Conservation (phyloP, 345 rosid genomes). For the Melastoma malabathricum region DNA sequence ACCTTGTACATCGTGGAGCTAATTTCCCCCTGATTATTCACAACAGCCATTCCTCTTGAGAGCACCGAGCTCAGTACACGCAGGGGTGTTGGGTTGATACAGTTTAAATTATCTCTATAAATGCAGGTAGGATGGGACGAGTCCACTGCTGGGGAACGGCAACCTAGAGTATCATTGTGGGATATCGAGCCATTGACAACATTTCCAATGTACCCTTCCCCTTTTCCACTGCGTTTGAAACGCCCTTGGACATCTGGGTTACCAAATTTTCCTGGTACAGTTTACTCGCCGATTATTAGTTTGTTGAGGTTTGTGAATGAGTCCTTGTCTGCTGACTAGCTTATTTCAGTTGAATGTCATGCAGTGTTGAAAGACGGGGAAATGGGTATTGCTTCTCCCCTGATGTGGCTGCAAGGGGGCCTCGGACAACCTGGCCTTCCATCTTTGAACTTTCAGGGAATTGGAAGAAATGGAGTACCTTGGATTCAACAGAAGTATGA, state of each 20-base stretch:
- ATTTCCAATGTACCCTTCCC: constrained; percentile 38
- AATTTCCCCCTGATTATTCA: no score
- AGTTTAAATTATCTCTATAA: neutral
- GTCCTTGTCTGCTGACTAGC: no score
- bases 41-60: no score
- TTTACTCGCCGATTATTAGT: neutral
- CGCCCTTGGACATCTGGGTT: constrained; percentile 35
- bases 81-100: no score
- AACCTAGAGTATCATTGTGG: constrained; percentile 42
- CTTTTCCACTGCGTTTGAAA: constrained; percentile 21
- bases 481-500: constrained; percentile 31
- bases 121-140: constrained; percentile 46
- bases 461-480: constrained; percentile 18
- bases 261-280: constrained; percentile 27
- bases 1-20: neutral
- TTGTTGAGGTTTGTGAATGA: no score
- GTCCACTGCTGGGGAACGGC: constrained; percentile 43
- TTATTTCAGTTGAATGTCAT: no score
- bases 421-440: constrained; percentile 29
- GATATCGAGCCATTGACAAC: constrained; percentile 42
- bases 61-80: no score
- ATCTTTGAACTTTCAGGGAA: constrained; percentile 30
- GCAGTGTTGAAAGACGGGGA: constrained; percentile 24
- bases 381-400: constrained; percentile 21
- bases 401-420: constrained; percentile 32